Evolutionary conservation across 768 basidiomycete species (phyloP), one percentile per base, ranked within the genome.

Genomic region (Tricholoma matsutake): DNA sequence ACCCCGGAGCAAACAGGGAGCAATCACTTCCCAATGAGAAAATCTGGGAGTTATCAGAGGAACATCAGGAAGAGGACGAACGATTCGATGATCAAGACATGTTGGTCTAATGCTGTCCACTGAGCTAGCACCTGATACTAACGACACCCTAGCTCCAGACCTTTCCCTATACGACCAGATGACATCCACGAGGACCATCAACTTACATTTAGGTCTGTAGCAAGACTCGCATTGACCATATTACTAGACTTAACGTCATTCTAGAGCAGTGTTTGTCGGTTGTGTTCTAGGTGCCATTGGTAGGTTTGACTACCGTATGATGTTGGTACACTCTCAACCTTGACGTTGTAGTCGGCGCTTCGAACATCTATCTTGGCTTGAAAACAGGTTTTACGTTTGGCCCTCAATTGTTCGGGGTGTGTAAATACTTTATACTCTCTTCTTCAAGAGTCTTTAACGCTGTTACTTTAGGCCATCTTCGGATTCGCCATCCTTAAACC

Each of bases 301-400:
- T 72, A 53, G 53, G 69, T 67, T 8, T 35, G 11, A 29, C 22
- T 47, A 3, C 29, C 29, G 34, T 8, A 22, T 57, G 2, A 35
- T 20, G 6, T n/a, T 5, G 9, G 20, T 25, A 9, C 49, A 25
- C 39, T n/a, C 29, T 49, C 31, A 56, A 9, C 25, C 11, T 18
- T 14, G 49, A 20, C 18, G 13, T 49, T 20, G 10, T 39, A 69
- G 82, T 87, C 28, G 80, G 82, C 52, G 83, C 86, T 11, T 84
- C 83, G 53, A 86, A 86, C 69, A 83, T 89, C 61, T 87, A 89
- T 69, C 82, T 87, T 20, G 85, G 87, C 39, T 71, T 88, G 60
- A 87, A 88, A 74, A 87, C 86, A 1, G 86, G 86, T 22, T 86
- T 85, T 69, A 86, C 84, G 2, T 86, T 87, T 68, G 86, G 85